phyloP scores from a whole-genome alignment of 306 rosid species.

The Luffa acutangula region DNA sequence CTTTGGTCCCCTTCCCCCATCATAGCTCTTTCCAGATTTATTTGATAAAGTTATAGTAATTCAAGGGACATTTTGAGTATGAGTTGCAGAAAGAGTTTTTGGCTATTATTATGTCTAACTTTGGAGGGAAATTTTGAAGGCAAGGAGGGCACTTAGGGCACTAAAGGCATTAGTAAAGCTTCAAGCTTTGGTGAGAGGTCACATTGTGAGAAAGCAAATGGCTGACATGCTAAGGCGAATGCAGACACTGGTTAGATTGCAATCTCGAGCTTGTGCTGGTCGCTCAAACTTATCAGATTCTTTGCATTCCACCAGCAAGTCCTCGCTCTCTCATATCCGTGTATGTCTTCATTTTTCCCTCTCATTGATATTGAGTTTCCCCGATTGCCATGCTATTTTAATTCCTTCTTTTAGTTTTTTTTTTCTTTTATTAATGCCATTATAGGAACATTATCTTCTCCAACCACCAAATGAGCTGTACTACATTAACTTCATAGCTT shows the following conservation, averaged over 20 bases:
- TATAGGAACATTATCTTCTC: background rate
- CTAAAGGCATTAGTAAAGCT: slow-evolving; percentile 86
- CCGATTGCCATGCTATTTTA: background rate
- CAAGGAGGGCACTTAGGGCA: slow-evolving; percentile 89
- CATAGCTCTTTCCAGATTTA: background rate
- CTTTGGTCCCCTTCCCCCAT: slow-evolving; percentile 1
- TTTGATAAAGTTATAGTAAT: background rate
- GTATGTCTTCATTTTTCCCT: slow-evolving; percentile 26
- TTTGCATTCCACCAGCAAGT: slow-evolving; percentile 36
- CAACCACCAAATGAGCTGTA: background rate
- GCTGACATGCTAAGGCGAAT: slow-evolving; percentile 85
- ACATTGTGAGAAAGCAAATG: slow-evolving; percentile 82
- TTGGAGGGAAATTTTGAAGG: slow-evolving; percentile 34
- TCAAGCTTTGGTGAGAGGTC: slow-evolving; percentile 89
- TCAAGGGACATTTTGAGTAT: slow-evolving; percentile 1
- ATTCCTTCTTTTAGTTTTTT: background rate
- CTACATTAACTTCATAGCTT: background rate
- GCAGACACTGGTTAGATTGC: slow-evolving; percentile 85
- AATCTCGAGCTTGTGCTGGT: slow-evolving; percentile 60
- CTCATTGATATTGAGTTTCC: background rate
- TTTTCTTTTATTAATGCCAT: background rate
- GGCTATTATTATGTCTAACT: background rate
- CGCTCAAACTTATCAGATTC: slow-evolving; percentile 44
- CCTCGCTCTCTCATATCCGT: slow-evolving; percentile 36
- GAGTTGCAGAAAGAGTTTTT: background rate